These are phyloP conservation scores for Oryza punctata DNA, from an alignment of 176 grass and related monocot species.

Conservation along the genomic window DNA sequence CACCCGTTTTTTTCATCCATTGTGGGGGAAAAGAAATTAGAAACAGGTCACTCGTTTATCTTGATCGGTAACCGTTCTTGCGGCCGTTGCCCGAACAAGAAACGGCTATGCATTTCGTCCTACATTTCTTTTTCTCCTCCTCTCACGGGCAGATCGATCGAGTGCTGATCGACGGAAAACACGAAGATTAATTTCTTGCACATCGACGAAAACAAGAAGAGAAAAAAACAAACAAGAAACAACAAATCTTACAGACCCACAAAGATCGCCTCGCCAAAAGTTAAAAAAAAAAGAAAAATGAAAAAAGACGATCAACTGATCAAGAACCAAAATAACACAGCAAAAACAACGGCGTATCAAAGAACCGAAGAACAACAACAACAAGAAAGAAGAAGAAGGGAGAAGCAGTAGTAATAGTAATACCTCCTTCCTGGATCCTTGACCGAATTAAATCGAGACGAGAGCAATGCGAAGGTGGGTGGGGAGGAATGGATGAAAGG, in stretches of 20 bases:
- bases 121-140: not conserved
- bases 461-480: constrained; percentile 34
- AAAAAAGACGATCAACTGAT: no score
- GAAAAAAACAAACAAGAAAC: no score
- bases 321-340: no score
- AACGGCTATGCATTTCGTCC: not conserved
- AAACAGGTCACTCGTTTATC: not conserved
- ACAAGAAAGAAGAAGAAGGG: not conserved
- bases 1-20: not conserved
- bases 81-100: not conserved
- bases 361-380: not conserved
- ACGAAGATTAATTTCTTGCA: not conserved
- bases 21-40: not conserved
- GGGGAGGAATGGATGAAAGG: not conserved
- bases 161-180: not conserved
- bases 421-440: not conserved
- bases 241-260: no score
- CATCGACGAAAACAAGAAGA: not conserved
- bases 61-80: not conserved
- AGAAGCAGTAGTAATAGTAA: not conserved
- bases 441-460: constrained; percentile 2
- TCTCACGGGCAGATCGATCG: constrained; percentile 21
- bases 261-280: no score
- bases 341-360: not conserved
- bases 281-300: no score